Base-by-base conservation (phyloP, 1,284 basidiomycete genomes). In the Pseudozyma sp. region DNA sequence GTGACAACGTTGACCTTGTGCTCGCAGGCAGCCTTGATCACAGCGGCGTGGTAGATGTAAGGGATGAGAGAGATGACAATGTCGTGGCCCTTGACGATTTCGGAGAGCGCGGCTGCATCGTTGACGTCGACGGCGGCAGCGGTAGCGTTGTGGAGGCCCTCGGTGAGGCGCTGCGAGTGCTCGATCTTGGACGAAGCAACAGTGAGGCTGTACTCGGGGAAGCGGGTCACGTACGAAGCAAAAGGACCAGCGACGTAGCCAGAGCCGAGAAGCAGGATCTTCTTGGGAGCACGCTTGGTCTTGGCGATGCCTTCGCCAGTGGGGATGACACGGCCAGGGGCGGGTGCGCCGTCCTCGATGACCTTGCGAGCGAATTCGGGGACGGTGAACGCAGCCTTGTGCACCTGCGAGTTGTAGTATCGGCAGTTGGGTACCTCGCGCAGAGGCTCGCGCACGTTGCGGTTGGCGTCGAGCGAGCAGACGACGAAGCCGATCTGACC, bases 401-500 rank as follows among this genome's bases (percentile, higher is more conserved):
- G 96, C 39, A 98, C 87, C 17, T 90, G 86, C 59, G 89, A 87
- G 85, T 92, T 97, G 87, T 96, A 99, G 88, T 99, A 99, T 70
- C 87, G 88, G 73, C 82, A 85, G 61, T 72, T 54, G 42, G 80
- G 68, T 90, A 94, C 80, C 87, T 86, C 66, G 88, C 87, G 54
- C 94, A 90, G 63, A 89, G 87, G 70, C 66, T 70, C 61, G 19
- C 80, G 78, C 44, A 84, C 69, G 73, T 84, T 74, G 63, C 72
- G 75, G 46, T 70, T 51, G 49, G 74, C 51, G 46, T 84, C 91
- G 86, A 94, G 94, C 59, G 93, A 91, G 86, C 92, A 94, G 63
- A 99, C 88, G 77, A 97, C 89, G 87, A 97, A 97, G 31, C 97
- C 96, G 81, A 99, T 99, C 85, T 97, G 94, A 45, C 97, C 96